Evolutionary conservation across 2,329 filamentous ascomycete species (phyloP).

Genomic region (Tolypocladium guangdongense): DNA sequence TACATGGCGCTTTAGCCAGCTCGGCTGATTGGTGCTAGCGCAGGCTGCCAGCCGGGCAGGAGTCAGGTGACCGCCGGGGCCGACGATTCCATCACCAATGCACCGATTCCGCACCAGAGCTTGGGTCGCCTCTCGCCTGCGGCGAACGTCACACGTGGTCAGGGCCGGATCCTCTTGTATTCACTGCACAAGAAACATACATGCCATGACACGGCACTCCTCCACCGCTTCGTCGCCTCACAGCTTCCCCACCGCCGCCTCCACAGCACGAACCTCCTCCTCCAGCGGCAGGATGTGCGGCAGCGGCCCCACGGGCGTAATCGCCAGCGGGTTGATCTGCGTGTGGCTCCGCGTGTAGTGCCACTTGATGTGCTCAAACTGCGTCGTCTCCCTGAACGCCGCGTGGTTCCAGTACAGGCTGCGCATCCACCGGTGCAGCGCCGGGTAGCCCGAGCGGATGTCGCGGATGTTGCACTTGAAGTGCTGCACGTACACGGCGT

Average conservation of each 20-base stretch:
- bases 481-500: conserved; percentile 75
- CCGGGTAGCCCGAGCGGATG: conserved; percentile 74
- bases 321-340: conserved; percentile 57
- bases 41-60: not conserved
- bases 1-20: not conserved
- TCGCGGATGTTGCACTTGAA: conserved; percentile 82
- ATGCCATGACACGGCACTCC: too few relatives aligned
- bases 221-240: not conserved
- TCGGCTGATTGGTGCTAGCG: not conserved
- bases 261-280: conserved; percentile 60
- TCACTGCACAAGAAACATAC: not conserved
- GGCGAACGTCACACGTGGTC: too few relatives aligned
- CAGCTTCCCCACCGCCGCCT: conserved; percentile 6
- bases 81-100: too few relatives aligned
- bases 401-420: conserved; percentile 73
- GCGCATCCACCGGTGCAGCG: conserved; percentile 70
- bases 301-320: conserved; percentile 76
- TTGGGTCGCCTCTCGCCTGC: too few relatives aligned
- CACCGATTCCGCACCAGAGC: too few relatives aligned
- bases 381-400: conserved; percentile 72
- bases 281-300: conserved; percentile 70
- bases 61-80: not conserved
- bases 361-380: conserved; percentile 93
- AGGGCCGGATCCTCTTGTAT: too few relatives aligned
- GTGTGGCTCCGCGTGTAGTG: conserved; percentile 52